Base-by-base conservation (phyloP, 352 stramenopile genomes). In the Stramenopiles sp. region DNA sequence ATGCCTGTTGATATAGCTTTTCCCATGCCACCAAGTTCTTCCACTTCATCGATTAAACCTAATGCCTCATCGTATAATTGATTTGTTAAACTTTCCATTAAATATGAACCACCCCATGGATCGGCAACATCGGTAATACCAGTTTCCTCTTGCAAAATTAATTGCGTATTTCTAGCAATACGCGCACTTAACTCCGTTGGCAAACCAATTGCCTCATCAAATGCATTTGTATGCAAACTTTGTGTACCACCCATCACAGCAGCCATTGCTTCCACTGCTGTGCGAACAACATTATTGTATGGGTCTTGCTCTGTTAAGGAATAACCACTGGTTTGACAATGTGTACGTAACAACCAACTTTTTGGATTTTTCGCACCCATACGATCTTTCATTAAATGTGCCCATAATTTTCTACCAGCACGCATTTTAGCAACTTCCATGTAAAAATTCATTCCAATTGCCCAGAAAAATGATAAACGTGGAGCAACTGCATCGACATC, bases 281-380 rank as follows among this genome's bases (percentile, higher is more conserved):
- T 98, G 78, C 95, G 89, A 81, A 98, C 94, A 73, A 98, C 90
- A 81, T 98, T 98, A 82, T 98, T 98, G 84, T 97, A 95, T 78
- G 94, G 94, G 81, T 98, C 94, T 81, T 97, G 92, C 81, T 98
- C 94, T 0, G 94, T 98, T 30, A 98, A 84, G 78, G 91, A 96
- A 82, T 97, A 98, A 30, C 93, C 93, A 53, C 90, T 96, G 4
- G 94, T 98, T 86, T 98, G 94, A 81, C 93, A 98, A 84, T 98
- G 94, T 32, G 94, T 98, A 78, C 94, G 89, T 65, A 98, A 84
- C 33, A 98, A 84, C 78, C 96, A 83, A 83, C 86, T 94, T 84
- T 97, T 97, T 0, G 84, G 84, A 82, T 97, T 96, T 84, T 97
- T 96, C n/a, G 94, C 85, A 31, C 92, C 79, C 80, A 98, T 96